Conservation (phyloP, 306 rosid genomes). For the Ormosia semicastrata region DNA sequence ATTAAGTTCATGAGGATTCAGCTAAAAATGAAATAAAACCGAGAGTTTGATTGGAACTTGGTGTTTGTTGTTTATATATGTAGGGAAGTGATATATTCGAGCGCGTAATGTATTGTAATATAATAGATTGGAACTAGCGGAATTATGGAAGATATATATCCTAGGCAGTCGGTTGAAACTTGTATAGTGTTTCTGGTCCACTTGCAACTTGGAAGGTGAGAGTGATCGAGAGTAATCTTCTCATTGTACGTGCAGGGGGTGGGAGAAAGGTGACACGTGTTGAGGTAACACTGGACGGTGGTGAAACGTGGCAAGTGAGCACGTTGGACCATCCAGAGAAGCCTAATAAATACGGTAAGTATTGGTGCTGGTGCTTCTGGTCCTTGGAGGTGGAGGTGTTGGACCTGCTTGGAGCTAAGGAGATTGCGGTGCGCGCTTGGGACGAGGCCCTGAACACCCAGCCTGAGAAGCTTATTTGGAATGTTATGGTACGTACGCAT, state of each 20-base stretch:
- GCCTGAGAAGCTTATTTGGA: conserved; percentile 89
- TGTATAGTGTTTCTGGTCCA: background rate
- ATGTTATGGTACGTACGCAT: conserved; percentile 55
- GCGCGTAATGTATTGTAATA: too few species aligned
- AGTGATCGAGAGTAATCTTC: background rate
- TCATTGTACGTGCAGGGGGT: conserved; percentile 50
- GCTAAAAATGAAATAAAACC: background rate
- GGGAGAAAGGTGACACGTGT: conserved; percentile 93
- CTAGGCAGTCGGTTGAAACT: background rate
- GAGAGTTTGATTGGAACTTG: background rate
- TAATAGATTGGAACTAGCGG: background rate
- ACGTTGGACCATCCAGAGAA: conserved; percentile 62
- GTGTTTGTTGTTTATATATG: background rate
- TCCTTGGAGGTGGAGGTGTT: conserved; percentile 71
- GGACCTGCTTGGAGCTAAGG: conserved; percentile 59
- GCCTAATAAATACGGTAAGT: conserved; percentile 69
- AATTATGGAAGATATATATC: too few species aligned
- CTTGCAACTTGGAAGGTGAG: background rate
- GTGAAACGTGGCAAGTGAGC: conserved; percentile 78
- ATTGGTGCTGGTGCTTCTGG: conserved; percentile 99
- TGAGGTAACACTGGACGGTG: conserved; percentile 76
- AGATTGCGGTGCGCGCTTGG: conserved; percentile 86
- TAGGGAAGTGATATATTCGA: too few species aligned
- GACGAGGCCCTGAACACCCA: conserved; percentile 83
- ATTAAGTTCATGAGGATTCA: background rate